Conservation (phyloP, 805 yeast genomes). For the Candida anglica region DNA sequence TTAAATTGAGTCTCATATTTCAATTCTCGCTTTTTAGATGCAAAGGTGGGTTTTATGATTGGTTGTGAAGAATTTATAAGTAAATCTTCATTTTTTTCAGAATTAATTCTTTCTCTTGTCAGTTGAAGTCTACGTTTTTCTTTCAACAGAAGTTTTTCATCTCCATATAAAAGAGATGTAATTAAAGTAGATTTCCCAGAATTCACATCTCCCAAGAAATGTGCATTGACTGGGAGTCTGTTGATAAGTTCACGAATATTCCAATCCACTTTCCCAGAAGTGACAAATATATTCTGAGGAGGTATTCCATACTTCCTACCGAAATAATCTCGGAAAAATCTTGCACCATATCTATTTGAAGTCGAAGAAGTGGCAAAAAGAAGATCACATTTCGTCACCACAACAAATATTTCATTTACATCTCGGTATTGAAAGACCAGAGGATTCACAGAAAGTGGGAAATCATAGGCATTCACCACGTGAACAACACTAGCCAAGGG, state of each 20-base stretch:
- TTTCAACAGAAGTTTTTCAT: conserved; percentile 5
- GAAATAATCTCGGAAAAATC: conserved; percentile 33
- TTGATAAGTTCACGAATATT: conserved; percentile 35
- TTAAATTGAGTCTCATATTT: conserved; percentile 15
- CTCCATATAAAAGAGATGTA: conserved; percentile 35
- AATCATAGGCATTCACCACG: conserved; percentile 64
- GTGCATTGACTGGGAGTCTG: conserved; percentile 36
- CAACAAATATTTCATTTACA: conserved; percentile 32
- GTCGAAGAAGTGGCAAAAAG: conserved; percentile 29
- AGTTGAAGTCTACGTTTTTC: conserved; percentile 8
- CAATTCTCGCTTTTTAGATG: conserved; percentile 5
- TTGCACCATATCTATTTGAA: conserved; percentile 20
- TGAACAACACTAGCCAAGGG: conserved; percentile 47
- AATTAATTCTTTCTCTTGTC: conserved; percentile 7
- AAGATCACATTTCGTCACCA: conserved; percentile 44
- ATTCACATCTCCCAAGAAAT: conserved; percentile 63
- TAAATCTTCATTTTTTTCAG: conserved; percentile 15
- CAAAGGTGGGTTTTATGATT: not conserved
- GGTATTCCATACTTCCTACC: conserved; percentile 25
- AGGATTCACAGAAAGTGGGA: conserved; percentile 57
- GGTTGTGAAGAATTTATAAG: conserved; percentile 6
- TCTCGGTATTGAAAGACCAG: conserved; percentile 29
- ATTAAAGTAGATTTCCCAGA: conserved; percentile 67
- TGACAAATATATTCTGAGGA: conserved; percentile 40
- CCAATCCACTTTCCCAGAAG: conserved; percentile 55